phyloP scores from a whole-genome alignment of 345 rosid genomes.

The Boechera divaricarpa region DNA sequence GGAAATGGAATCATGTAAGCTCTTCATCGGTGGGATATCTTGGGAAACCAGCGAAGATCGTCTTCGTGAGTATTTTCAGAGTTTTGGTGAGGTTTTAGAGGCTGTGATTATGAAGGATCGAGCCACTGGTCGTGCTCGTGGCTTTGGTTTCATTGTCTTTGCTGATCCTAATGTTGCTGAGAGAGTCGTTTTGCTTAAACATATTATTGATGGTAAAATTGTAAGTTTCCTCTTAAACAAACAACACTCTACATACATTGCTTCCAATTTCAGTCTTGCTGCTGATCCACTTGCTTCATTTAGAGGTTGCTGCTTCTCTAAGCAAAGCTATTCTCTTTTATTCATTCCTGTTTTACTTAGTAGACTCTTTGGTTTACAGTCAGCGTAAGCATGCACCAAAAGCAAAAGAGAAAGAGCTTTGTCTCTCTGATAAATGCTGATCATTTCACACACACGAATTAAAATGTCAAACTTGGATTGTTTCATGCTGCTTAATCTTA shows the following conservation, averaged over 20 bases:
- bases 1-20: constrained; percentile 89
- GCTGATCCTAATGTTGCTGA: constrained; percentile 82
- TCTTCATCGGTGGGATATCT: constrained; percentile 92
- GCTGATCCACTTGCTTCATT: constrained; percentile 17
- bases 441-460: neutral
- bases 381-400: constrained; percentile 24
- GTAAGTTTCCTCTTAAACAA: constrained; percentile 53
- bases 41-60: constrained; percentile 96
- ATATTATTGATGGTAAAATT: constrained; percentile 80
- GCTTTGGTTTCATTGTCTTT: constrained; percentile 90
- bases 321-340: constrained; percentile 38
- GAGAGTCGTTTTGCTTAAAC: constrained; percentile 75
- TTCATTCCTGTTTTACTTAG: constrained; percentile 29
- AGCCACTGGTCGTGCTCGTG: constrained; percentile 93
- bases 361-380: neutral
- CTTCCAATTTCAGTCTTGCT: constrained; percentile 21
- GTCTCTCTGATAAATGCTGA: neutral
- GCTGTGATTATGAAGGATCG: constrained; percentile 96
- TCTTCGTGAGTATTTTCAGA: constrained; percentile 78
- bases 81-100: constrained; percentile 81
- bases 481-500: constrained; percentile 13
- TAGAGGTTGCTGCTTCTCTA: constrained; percentile 37
- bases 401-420: neutral
- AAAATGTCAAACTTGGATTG: neutral
- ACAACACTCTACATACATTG: constrained; percentile 16